Percentiles rank a stretch among this genome's conserved stretches.
Conservation (phyloP, 441 rosid species). For the Rhodomyrtus psidioides region DNA sequence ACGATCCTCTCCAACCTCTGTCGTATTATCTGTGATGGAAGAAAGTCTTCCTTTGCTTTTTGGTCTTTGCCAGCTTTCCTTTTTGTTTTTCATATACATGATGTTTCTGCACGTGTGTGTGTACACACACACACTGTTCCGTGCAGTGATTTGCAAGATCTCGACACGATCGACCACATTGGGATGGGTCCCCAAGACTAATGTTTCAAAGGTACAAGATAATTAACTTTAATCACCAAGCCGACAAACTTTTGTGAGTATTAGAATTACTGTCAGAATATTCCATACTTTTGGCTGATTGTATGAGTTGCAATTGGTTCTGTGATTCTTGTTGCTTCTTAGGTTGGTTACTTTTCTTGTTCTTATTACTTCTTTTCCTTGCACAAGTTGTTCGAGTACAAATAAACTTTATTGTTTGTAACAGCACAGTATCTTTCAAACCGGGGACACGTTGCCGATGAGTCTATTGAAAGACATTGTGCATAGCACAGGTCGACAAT, state of each 20-base stretch:
- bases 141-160: not conserved
- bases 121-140: not conserved
- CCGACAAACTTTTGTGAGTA: not conserved
- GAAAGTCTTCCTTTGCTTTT: not conserved
- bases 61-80: not conserved
- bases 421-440: too few relatives aligned
- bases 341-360: not conserved
- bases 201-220: not conserved
- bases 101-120: not conserved
- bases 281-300: not conserved
- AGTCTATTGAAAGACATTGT: too few relatives aligned
- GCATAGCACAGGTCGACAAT: too few relatives aligned
- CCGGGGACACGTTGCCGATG: too few relatives aligned
- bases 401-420: not conserved
- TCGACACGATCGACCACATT: not conserved
- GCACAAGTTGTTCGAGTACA: not conserved
- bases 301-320: not conserved
- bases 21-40: not conserved
- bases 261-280: not conserved
- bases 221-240: not conserved
- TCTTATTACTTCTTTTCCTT: not conserved
- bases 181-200: not conserved
- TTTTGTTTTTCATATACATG: not conserved
- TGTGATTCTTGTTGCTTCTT: not conserved
- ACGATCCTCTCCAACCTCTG: not conserved